Percentiles rank a stretch among this genome's conserved stretches.
These are phyloP conservation scores for Hirsutella rhossiliensis DNA, from an alignment of 2,329 filamentous ascomycete species.

Conservation along the genomic window DNA sequence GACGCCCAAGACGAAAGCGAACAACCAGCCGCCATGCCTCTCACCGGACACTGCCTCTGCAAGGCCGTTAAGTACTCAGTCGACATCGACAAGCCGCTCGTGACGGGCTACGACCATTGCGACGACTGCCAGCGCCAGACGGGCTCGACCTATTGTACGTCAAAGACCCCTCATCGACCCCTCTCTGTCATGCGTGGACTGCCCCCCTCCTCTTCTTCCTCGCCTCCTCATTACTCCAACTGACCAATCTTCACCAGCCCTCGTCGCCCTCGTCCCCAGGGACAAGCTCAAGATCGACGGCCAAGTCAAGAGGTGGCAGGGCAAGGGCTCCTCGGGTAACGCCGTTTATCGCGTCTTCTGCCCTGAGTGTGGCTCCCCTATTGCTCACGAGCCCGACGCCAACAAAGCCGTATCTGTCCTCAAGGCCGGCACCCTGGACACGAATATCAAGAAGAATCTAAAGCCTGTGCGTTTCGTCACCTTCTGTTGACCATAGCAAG, in stretches of 20 bases:
- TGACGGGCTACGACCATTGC: conserved; percentile 58
- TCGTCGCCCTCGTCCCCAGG: conserved; percentile 55
- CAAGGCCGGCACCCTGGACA: conserved; percentile 53
- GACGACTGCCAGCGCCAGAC: conserved; percentile 62
- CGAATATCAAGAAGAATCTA: conserved; percentile 53
- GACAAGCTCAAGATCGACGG: conserved; percentile 51
- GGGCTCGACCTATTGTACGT: conserved; percentile 55
- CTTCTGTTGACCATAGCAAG: not conserved
- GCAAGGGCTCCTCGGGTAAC: conserved; percentile 48
- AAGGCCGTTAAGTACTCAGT: conserved; percentile 57
- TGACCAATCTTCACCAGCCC: conserved; percentile 29
- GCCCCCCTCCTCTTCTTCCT: not conserved
- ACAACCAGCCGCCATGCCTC: conserved; percentile 38
- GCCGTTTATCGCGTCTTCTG: conserved; percentile 58
- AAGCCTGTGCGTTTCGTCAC: conserved; percentile 41
- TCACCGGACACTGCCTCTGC: conserved; percentile 60
- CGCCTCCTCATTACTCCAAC: not conserved
- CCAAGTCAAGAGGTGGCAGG: conserved; percentile 51
- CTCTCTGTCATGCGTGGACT: not conserved
- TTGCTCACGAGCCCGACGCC: conserved; percentile 59
- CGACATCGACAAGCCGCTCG: conserved; percentile 35
- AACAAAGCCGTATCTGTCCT: conserved; percentile 18
- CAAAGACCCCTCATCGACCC: not conserved
- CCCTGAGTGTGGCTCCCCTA: conserved; percentile 55
- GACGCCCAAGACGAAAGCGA: not conserved